These are phyloP conservation scores for Apiospora hydei DNA, from an alignment of 2,329 filamentous ascomycete species.

Conservation along the genomic window DNA sequence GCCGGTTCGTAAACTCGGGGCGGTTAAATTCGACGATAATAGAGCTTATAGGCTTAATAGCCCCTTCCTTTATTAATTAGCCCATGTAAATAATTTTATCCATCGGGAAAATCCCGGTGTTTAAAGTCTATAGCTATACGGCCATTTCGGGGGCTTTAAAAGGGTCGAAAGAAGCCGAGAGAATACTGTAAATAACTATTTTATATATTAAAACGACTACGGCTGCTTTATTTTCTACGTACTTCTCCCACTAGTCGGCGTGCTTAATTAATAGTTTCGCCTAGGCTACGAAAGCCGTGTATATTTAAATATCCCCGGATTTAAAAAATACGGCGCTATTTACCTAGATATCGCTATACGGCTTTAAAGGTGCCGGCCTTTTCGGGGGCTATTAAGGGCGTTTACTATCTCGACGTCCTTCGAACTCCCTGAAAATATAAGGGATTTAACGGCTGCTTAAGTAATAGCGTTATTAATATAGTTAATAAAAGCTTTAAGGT, in stretches of 20 bases:
- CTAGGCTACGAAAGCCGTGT: not conserved
- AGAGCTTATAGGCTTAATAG: not conserved
- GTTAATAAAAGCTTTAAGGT: not conserved
- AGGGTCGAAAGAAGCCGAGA: not conserved
- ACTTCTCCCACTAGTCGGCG: not conserved
- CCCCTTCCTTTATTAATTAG: not conserved
- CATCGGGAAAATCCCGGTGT: not conserved
- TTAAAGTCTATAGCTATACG: not conserved
- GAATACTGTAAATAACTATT: not conserved
- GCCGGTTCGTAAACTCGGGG: not conserved
- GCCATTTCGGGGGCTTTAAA: not conserved
- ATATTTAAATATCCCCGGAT: not conserved
- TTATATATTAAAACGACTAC: not conserved
- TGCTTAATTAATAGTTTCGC: not conserved
- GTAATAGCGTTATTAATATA: not conserved
- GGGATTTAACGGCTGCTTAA: not conserved
- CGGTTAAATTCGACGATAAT: not conserved
- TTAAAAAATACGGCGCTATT: not conserved
- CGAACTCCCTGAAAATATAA: not conserved
- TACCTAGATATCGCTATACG: not conserved
- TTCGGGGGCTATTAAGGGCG: no score
- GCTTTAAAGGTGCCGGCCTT: not conserved
- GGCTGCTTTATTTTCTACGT: not conserved
- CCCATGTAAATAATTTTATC: slow-evolving; percentile 3
- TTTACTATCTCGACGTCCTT: no score